Percentiles rank a stretch among this genome's conserved stretches.
Conservation (phyloP, 805 yeast species). For the Yarrowia divulgata region DNA sequence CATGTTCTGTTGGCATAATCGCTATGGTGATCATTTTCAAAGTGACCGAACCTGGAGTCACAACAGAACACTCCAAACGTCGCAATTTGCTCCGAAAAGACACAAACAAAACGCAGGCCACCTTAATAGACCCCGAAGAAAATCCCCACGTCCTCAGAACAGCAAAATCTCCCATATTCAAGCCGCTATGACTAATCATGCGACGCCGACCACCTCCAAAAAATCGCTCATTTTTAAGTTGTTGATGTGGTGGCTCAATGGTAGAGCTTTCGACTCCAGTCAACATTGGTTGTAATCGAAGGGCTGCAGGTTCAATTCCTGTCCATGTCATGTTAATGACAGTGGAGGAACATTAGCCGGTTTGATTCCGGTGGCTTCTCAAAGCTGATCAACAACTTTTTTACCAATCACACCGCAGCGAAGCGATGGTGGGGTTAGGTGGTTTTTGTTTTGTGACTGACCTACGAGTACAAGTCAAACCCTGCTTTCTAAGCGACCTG, state of each 20-base stretch:
- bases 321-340: slow-evolving; percentile 62
- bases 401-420: not conserved
- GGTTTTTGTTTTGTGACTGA: no score
- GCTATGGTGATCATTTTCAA: no score
- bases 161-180: not conserved
- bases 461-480: no score
- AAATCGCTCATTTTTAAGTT: not conserved
- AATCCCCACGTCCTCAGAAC: no score
- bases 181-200: slow-evolving; percentile 1
- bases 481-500: no score
- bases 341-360: slow-evolving; percentile 37
- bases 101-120: no score
- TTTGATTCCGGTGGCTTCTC: slow-evolving; percentile 39
- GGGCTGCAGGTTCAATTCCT: slow-evolving; percentile 86
- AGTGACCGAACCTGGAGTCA: no score
- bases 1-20: not conserved
- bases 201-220: slow-evolving; percentile 4
- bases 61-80: no score
- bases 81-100: no score
- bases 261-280: slow-evolving; percentile 82
- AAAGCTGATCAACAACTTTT: slow-evolving; percentile 37
- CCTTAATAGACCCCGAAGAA: no score
- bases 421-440: no score
- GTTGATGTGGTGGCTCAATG: slow-evolving; percentile 68
- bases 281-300: slow-evolving; percentile 56